Evolutionary conservation across 2,329 filamentous ascomycete species (phyloP).

Genomic region (Cladorrhinum sp.): DNA sequence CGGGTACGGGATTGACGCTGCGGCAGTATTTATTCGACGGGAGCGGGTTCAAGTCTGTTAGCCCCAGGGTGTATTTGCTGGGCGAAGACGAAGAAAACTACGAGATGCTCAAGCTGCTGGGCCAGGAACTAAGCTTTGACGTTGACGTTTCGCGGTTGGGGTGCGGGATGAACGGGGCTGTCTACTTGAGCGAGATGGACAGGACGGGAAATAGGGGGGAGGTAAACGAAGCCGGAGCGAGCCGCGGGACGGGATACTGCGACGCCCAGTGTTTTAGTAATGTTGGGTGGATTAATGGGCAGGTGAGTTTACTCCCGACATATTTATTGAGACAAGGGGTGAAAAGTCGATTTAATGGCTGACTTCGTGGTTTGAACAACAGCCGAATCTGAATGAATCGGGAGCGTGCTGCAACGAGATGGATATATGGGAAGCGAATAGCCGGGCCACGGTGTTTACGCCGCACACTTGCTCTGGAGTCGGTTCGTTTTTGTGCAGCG

Average conservation of each 20-base stretch:
- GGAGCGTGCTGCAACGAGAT: slow-evolving; percentile 54
- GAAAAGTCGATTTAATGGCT: neutral
- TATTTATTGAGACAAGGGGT: too few species aligned
- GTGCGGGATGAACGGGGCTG: slow-evolving; percentile 21
- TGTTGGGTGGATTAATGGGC: slow-evolving; percentile 46
- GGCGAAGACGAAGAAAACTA: slow-evolving; percentile 16
- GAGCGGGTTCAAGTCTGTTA: slow-evolving; percentile 18
- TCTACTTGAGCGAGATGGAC: slow-evolving; percentile 23
- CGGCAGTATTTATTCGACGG: slow-evolving; percentile 25
- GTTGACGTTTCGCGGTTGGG: slow-evolving; percentile 19
- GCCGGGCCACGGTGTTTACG: slow-evolving; percentile 42
- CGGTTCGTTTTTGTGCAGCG: slow-evolving; percentile 44
- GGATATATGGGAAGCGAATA: slow-evolving; percentile 56
- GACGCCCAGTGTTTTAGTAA: slow-evolving; percentile 56
- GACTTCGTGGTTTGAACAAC: slow-evolving; percentile 22
- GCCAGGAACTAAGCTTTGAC: slow-evolving; percentile 20
- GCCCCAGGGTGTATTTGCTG: slow-evolving; percentile 40
- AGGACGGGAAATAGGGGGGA: neutral
- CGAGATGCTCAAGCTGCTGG: slow-evolving; percentile 15
- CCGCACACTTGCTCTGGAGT: slow-evolving; percentile 48
- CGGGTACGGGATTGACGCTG: slow-evolving; percentile 26
- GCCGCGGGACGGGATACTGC: slow-evolving; percentile 63
- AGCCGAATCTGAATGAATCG: slow-evolving; percentile 40
- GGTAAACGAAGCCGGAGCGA: slow-evolving; percentile 54
- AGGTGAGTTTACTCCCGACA: slow-evolving; percentile 39